These are phyloP conservation scores for Allantophomopsis cytisporea DNA, from an alignment of 2,329 filamentous ascomycete genomes.

Conservation along the genomic window DNA sequence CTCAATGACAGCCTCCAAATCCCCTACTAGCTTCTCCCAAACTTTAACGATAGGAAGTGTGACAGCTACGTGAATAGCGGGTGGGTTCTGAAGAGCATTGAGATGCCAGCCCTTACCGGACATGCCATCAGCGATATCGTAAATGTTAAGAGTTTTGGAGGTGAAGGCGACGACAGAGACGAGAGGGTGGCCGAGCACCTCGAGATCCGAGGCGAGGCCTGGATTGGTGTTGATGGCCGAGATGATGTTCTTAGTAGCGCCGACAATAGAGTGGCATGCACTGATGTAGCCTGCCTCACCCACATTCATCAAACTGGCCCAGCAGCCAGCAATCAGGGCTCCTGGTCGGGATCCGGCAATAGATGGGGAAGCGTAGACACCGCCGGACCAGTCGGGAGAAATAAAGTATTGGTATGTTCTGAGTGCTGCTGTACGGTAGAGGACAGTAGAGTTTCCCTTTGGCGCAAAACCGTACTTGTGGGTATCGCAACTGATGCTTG, in stretches of 20 bases:
- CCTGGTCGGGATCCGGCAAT: slow-evolving; percentile 88
- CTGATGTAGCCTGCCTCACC: slow-evolving; percentile 82
- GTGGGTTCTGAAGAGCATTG: slow-evolving; percentile 82
- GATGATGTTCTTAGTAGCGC: slow-evolving; percentile 70
- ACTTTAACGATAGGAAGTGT: slow-evolving; percentile 75
- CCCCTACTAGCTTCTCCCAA: slow-evolving; percentile 64
- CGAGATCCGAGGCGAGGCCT: slow-evolving; percentile 56
- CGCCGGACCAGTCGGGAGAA: slow-evolving; percentile 85
- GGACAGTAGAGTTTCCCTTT: slow-evolving; percentile 86
- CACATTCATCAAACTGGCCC: slow-evolving; percentile 80
- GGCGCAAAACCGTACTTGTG: slow-evolving; percentile 99
- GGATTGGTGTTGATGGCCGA: slow-evolving; percentile 59
- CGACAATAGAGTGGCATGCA: slow-evolving; percentile 78
- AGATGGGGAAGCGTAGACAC: slow-evolving; percentile 87
- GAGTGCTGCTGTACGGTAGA: slow-evolving; percentile 72
- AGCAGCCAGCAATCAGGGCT: slow-evolving; percentile 89
- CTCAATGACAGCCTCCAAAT: slow-evolving; percentile 54
- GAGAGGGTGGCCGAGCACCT: slow-evolving; percentile 71
- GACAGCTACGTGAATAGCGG: slow-evolving; percentile 88
- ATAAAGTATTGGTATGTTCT: slow-evolving; percentile 94
- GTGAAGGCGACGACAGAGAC: slow-evolving; percentile 86
- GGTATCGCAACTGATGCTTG: slow-evolving; percentile 90
- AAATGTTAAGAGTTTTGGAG: slow-evolving; percentile 75
- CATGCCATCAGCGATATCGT: slow-evolving; percentile 90
- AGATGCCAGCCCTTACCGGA: slow-evolving; percentile 80